A percentile compares a stretch with the other conserved stretches of the same genome.
Evolutionary conservation across 2,329 filamentous ascomycete genomes (phyloP).

Genomic region (Botrytis porri): DNA sequence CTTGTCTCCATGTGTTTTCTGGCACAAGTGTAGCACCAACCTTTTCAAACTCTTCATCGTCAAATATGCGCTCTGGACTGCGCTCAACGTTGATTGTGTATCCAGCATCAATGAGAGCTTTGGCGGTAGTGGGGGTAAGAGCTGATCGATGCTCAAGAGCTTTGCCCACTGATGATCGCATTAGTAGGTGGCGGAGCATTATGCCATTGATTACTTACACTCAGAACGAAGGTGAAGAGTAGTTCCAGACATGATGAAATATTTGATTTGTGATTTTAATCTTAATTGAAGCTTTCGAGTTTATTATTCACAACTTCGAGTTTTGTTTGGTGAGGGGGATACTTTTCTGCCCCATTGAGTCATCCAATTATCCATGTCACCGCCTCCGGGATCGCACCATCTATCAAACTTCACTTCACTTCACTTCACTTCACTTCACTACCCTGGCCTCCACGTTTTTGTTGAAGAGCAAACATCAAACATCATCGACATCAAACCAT

Average conservation of each 20-base stretch:
- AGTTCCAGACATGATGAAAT: conserved; percentile 36
- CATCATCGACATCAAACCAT: not conserved
- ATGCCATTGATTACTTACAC: conserved; percentile 36
- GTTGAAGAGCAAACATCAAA: not conserved
- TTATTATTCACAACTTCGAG: not conserved
- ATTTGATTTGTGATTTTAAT: conserved; percentile 22
- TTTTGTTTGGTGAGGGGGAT: conserved; percentile 10
- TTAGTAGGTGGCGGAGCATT: conserved; percentile 32
- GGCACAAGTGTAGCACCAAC: conserved; percentile 64
- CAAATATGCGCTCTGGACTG: conserved; percentile 63
- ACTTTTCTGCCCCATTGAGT: conserved; percentile 15
- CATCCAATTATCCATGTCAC: conserved; percentile 1
- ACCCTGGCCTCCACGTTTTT: not conserved
- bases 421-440: not conserved
- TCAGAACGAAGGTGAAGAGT: conserved; percentile 43
- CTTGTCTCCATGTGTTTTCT: conserved; percentile 65
- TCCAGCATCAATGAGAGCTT: conserved; percentile 64
- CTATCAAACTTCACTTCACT: not conserved
- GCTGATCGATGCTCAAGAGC: conserved; percentile 43
- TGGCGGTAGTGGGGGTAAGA: conserved; percentile 45
- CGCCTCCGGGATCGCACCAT: conserved; percentile 14
- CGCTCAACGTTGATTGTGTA: conserved; percentile 68
- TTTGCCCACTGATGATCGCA: conserved; percentile 39
- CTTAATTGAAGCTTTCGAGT: not conserved
- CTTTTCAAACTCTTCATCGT: conserved; percentile 58